Evolutionary conservation across 1,284 basidiomycete genomes (phyloP), one percentile per base, ranked within the genome.

Genomic region (Blastosporella zonata): DNA sequence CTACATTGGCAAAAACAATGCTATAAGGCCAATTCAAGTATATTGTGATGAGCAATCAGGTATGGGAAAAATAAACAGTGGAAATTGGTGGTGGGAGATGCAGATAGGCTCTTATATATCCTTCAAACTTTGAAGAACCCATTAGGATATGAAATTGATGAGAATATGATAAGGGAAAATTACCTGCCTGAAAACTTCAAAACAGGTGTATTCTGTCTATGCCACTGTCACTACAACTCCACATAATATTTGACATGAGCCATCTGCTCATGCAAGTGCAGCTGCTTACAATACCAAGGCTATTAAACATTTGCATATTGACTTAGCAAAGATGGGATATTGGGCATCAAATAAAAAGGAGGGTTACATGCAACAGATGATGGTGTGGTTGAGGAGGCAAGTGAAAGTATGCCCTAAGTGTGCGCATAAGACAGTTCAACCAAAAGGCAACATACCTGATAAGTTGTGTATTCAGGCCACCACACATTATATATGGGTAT

Each of bases 191-290:
- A 44, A 22, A 29, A 28, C 2, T 52, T 52, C 20, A 43, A 50
- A 50, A 20, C 44, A 50, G 29, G 46, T 38, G 3, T 47, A 41
- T 15, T 68, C 67, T 1, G 65, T 70, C 1, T 73, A 72, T 52
- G 52, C 69, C 0, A 67, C 62, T 0, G 4, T 50, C 23, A 38
- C 31, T 21, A 47, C 47, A 27, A 23, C 47, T 1, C n/a, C 13
- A 9, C 45, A 52, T 23, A 43, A 43, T 20, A 33, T 46, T 3
- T 41, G 43, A 25, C 49, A 51, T 43, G 46, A 51, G 12, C 17
- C 42, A 52, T 52, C 3, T 18, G 35, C 0, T 7, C 10, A 15
- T 22, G 46, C 46, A 3, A 47, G 41, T n/a, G 36, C 51, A 13
- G 31, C 41, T 13, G 47, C 37, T 0, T 47, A 31, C 36, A 45